Evolutionary conservation across 2,329 filamentous ascomycete genomes (phyloP).

Genomic region (Emericellopsis atlantica): DNA sequence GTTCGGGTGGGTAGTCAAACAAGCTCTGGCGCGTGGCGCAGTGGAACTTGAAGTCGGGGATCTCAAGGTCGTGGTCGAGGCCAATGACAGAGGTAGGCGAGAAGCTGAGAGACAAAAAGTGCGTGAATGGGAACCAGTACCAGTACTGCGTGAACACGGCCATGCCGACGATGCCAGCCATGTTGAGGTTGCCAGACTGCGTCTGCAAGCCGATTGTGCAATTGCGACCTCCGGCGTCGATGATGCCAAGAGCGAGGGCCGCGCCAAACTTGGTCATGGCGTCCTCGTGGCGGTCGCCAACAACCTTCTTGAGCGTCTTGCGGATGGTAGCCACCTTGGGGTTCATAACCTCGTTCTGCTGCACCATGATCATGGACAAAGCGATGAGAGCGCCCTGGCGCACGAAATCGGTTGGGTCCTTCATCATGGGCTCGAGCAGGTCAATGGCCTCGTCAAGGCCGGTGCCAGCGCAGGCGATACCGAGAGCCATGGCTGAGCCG

Average conservation of each 20-base stretch:
- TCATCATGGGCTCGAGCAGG: slow-evolving; percentile 96
- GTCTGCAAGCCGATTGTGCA: slow-evolving; percentile 97
- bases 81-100: slow-evolving; percentile 95
- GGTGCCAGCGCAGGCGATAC: slow-evolving; percentile 94
- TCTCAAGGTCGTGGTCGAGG: slow-evolving; percentile 84
- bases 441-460: slow-evolving; percentile 94
- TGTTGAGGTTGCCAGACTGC: slow-evolving; percentile 95
- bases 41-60: slow-evolving; percentile 90
- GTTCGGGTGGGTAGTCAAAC: slow-evolving; percentile 96
- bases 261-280: slow-evolving; percentile 99
- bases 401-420: slow-evolving; percentile 97
- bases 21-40: slow-evolving; percentile 88
- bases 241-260: slow-evolving; percentile 87
- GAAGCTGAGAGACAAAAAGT: slow-evolving; percentile 93
- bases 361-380: slow-evolving; percentile 96
- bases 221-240: slow-evolving; percentile 94
- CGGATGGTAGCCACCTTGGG: slow-evolving; percentile 85
- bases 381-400: slow-evolving; percentile 91
- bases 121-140: slow-evolving; percentile 99
- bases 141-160: slow-evolving; percentile 98
- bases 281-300: slow-evolving; percentile 91
- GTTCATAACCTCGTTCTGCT: slow-evolving; percentile 98
- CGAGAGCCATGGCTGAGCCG: slow-evolving; percentile 93
- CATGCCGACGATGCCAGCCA: slow-evolving; percentile 96
- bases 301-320: slow-evolving; percentile 88